phyloP scores from a whole-genome alignment of 441 rosid genomes.

The Metrosideros polymorpha region DNA sequence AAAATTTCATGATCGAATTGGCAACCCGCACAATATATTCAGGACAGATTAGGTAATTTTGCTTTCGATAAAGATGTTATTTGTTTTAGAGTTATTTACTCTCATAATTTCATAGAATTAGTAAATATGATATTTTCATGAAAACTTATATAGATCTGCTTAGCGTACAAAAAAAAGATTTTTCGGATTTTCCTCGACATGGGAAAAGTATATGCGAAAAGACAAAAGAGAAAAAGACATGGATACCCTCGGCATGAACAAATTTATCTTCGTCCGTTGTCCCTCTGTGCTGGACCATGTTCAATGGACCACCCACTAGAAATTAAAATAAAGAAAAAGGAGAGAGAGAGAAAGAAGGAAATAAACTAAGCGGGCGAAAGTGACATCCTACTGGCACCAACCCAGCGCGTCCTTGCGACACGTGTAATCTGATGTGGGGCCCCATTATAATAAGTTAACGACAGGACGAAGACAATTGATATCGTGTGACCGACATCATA shows the following conservation, averaged over 20 bases:
- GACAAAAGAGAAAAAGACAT: background rate
- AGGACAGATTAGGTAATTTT: too few relatives aligned
- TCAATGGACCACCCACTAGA: background rate
- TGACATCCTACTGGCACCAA: background rate
- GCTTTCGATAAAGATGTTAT: background rate
- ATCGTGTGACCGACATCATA: background rate
- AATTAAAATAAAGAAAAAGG: background rate
- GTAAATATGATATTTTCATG: background rate
- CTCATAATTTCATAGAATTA: background rate
- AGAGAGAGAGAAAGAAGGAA: accelerated
- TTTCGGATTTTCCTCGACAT: background rate
- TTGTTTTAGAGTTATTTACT: background rate
- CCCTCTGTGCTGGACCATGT: background rate
- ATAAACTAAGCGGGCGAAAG: background rate
- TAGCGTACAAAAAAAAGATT: background rate
- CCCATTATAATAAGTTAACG: background rate
- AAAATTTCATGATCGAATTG: accelerated
- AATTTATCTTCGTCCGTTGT: background rate
- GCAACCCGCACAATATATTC: accelerated
- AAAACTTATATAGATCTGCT: background rate
- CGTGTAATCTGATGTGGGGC: background rate
- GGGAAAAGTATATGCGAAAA: background rate
- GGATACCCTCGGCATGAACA: background rate
- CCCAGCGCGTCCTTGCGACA: background rate
- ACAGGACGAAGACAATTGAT: accelerated